A percentile compares a stretch with the other conserved stretches of the same genome.
These are phyloP conservation scores for Trichoderma sp. DNA, from an alignment of 2,329 filamentous ascomycete species.

Conservation along the genomic window DNA sequence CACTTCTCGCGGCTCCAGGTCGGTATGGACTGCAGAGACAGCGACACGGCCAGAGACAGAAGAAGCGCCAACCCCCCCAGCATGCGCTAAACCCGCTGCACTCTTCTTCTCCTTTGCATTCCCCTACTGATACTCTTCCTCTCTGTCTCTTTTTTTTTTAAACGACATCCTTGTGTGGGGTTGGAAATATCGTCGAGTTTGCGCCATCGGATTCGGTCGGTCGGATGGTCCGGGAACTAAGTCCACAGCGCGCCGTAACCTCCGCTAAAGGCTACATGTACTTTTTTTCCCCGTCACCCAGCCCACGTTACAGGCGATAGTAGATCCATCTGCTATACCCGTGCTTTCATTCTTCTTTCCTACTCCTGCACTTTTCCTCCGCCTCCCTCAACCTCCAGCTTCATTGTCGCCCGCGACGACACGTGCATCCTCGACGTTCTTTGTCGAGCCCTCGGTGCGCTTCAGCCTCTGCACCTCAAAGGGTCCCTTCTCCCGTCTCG, in stretches of 20 bases:
- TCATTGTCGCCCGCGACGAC: constrained; percentile 18
- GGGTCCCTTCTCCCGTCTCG: constrained; percentile 12
- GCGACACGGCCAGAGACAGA: neutral
- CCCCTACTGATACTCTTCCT: neutral
- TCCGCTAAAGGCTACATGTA: constrained; percentile 22
- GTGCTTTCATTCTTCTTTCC: constrained; percentile 1
- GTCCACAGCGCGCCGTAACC: constrained; percentile 27
- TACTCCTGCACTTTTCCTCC: constrained; percentile 3
- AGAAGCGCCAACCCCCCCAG: constrained; percentile 20
- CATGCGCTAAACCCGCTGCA: constrained; percentile 17
- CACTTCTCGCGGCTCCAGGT: constrained; percentile 11
- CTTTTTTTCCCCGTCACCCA: constrained; percentile 12
- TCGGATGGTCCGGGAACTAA: constrained; percentile 33
- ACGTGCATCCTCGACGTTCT: constrained; percentile 23
- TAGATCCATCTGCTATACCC: constrained; percentile 18
- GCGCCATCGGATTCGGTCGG: constrained; percentile 26
- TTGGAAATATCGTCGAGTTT: constrained; percentile 5
- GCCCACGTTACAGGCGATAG: constrained; percentile 14
- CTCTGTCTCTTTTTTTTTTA: neutral
- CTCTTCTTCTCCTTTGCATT: neutral
- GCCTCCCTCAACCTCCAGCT: constrained; percentile 2
- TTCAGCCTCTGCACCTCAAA: constrained; percentile 9
- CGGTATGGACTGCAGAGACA: constrained; percentile 17
- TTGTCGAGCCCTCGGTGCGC: constrained; percentile 18
- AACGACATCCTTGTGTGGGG: constrained; percentile 1